These are phyloP conservation scores for Penicillium oxalicum DNA, from an alignment of 2,329 filamentous ascomycete genomes.

Conservation along the genomic window DNA sequence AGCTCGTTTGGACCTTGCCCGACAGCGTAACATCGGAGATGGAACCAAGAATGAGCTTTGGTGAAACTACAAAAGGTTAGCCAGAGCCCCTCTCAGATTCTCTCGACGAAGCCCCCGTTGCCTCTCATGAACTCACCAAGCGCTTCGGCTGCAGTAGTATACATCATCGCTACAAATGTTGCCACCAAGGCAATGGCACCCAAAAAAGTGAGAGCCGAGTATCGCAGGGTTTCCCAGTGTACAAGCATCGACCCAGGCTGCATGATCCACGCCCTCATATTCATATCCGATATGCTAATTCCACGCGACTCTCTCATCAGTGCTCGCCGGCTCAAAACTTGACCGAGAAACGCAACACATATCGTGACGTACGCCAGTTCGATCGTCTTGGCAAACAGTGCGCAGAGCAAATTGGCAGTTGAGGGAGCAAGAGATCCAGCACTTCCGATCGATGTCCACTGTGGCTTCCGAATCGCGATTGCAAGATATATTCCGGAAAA, in stretches of 20 bases:
- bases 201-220: slow-evolving; percentile 58
- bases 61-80: slow-evolving; percentile 49
- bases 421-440: slow-evolving; percentile 49
- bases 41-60: slow-evolving; percentile 58
- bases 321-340: slow-evolving; percentile 65
- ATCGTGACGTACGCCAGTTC: slow-evolving; percentile 73
- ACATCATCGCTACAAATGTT: slow-evolving; percentile 62
- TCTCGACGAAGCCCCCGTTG: background rate
- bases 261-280: slow-evolving; percentile 69
- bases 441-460: slow-evolving; percentile 53
- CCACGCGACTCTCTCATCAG: slow-evolving; percentile 56
- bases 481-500: slow-evolving; percentile 53
- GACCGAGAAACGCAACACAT: slow-evolving; percentile 68
- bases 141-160: slow-evolving; percentile 70
- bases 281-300: slow-evolving; percentile 69
- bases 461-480: slow-evolving; percentile 56
- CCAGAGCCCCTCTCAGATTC: no score
- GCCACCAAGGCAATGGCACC: slow-evolving; percentile 60
- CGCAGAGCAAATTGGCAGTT: slow-evolving; percentile 62
- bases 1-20: slow-evolving; percentile 56
- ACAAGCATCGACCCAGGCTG: slow-evolving; percentile 68
- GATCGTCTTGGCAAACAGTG: slow-evolving; percentile 67
- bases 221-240: slow-evolving; percentile 59
- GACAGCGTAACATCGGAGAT: slow-evolving; percentile 47
- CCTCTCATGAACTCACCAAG: slow-evolving; percentile 40